phyloP scores from a whole-genome alignment of 2,329 filamentous ascomycete genomes.

The Penicillium fuscoglaucum region DNA sequence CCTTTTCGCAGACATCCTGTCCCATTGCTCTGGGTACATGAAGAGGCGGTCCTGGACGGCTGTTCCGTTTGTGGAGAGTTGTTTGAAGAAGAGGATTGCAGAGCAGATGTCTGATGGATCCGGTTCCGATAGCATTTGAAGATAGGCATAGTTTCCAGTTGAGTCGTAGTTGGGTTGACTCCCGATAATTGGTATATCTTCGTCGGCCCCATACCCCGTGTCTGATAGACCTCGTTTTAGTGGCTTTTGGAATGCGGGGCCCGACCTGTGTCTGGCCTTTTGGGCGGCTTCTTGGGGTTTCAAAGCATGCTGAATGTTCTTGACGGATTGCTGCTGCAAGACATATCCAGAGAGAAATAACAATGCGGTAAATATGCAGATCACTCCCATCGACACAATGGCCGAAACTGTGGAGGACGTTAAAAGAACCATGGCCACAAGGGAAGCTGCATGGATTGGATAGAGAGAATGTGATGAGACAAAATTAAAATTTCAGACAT shows the following conservation, averaged over 20 bases:
- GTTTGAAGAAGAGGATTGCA: conserved; percentile 46
- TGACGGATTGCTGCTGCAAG: conserved; percentile 82
- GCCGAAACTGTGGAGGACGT: conserved; percentile 47
- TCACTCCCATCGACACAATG: conserved; percentile 49
- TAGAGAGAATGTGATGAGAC: conserved; percentile 9
- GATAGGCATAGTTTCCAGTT: conserved; percentile 41
- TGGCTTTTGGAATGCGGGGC: conserved; percentile 26
- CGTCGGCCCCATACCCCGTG: conserved; percentile 7
- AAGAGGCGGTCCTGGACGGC: conserved; percentile 45
- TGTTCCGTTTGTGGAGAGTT: conserved; percentile 37
- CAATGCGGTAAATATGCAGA: conserved; percentile 74
- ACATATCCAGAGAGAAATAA: conserved; percentile 87
- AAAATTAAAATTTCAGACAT: conserved; percentile 18
- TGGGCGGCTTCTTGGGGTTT: conserved; percentile 23
- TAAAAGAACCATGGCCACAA: conserved; percentile 46
- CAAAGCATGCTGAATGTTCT: conserved; percentile 73
- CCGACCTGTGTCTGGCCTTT: conserved; percentile 11
- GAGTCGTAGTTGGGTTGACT: conserved; percentile 6
- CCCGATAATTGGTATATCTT: conserved; percentile 15
- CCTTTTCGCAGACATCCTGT: conserved; percentile 29
- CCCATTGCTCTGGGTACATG: conserved; percentile 50
- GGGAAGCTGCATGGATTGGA: conserved; percentile 17
- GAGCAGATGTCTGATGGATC: conserved; percentile 49
- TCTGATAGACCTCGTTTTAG: conserved; percentile 22
- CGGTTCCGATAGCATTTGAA: conserved; percentile 46